phyloP scores from a whole-genome alignment of 1,284 basidiomycete species.

The Sanguinoderma infundibulare region DNA sequence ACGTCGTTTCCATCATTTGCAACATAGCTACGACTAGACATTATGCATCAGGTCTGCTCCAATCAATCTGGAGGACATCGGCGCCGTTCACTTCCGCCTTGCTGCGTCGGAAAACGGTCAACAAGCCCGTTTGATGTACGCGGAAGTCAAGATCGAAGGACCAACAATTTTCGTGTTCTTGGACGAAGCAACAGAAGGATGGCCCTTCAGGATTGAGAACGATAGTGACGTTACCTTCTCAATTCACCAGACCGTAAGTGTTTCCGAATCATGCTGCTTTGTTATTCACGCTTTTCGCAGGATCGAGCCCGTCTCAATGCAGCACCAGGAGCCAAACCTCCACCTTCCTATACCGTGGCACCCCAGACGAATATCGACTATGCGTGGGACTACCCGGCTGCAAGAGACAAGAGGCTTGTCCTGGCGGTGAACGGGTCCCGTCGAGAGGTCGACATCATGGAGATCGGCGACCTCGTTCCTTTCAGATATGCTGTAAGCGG shows the following conservation, averaged over 20 bases:
- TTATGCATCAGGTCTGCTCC: constrained; percentile 77
- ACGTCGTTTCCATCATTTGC: constrained; percentile 23
- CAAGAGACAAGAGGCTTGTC: constrained; percentile 81
- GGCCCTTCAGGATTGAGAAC: constrained; percentile 95
- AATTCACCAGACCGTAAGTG: constrained; percentile 77
- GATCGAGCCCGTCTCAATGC: constrained; percentile 52
- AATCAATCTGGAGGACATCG: constrained; percentile 93
- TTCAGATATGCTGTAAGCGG: constrained; percentile 79
- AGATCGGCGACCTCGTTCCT: constrained; percentile 93
- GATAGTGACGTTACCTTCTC: constrained; percentile 77
- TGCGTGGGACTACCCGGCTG: constrained; percentile 95
- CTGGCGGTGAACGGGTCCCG: constrained; percentile 69
- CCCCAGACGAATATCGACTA: constrained; percentile 70
- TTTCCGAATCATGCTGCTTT: neutral
- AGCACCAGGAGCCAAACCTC: constrained; percentile 39
- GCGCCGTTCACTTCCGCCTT: constrained; percentile 81
- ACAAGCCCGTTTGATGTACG: constrained; percentile 70
- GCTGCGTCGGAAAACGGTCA: constrained; percentile 44
- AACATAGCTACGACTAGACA: neutral
- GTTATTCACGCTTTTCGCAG: constrained; percentile 37
- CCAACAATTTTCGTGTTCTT: constrained; percentile 91
- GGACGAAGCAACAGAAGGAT: constrained; percentile 68
- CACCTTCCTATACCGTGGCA: constrained; percentile 58
- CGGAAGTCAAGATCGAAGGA: constrained; percentile 86
- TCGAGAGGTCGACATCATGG: constrained; percentile 91